Conservation (phyloP, 306 rosid genomes). For the Cucurbita argyrosperma region DNA sequence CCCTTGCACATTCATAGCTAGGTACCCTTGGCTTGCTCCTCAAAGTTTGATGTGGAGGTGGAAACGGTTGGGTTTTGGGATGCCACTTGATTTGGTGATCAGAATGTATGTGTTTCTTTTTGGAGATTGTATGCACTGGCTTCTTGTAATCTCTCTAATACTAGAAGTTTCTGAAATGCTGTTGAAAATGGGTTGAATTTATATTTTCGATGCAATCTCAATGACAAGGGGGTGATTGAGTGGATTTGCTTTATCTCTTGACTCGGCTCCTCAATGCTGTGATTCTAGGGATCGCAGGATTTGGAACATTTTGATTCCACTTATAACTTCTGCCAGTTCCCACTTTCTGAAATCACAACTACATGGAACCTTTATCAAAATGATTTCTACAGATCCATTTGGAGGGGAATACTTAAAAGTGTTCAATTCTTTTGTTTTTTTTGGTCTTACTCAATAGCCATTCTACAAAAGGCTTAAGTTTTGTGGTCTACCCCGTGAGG, state of each 20-base stretch:
- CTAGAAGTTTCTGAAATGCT: neutral
- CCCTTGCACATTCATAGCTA: neutral
- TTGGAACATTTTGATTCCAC: neutral
- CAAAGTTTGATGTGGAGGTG: neutral
- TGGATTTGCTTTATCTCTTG: neutral
- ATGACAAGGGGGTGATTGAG: neutral
- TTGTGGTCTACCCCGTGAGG: neutral
- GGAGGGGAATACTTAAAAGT: too few relatives aligned
- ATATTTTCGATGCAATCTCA: neutral
- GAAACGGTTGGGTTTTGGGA: neutral
- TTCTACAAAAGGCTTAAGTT: neutral
- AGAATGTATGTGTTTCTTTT: neutral
- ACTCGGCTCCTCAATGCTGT: neutral
- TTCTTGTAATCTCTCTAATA: neutral
- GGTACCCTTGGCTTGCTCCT: neutral
- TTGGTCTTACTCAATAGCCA: neutral
- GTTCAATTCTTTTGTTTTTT: too few relatives aligned
- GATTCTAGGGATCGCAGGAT: neutral
- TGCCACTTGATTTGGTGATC: neutral
- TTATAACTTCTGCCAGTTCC: too few relatives aligned
- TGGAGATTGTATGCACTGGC: neutral
- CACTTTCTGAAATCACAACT: too few relatives aligned
- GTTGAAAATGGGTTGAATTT: neutral
- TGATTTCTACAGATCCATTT: too few relatives aligned
- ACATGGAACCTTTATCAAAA: too few relatives aligned